phyloP scores from a whole-genome alignment of 768 basidiomycete genomes.

The Boletus rufocinnamomeus region DNA sequence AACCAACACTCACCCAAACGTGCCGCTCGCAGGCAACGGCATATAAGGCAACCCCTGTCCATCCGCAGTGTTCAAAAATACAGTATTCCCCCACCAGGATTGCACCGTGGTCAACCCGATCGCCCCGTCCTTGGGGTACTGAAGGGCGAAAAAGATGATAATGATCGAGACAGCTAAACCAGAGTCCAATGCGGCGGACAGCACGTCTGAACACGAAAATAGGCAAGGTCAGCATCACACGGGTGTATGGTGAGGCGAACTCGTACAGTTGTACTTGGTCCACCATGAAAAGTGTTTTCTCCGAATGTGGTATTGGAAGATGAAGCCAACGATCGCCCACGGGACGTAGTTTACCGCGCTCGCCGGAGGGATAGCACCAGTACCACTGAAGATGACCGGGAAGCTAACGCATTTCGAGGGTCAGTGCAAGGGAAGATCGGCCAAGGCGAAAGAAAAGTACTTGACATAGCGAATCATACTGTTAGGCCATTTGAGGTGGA shows the following conservation, averaged over 20 bases:
- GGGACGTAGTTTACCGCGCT: conserved; percentile 66
- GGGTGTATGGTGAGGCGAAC: not conserved
- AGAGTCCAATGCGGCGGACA: conserved; percentile 73
- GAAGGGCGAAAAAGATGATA: conserved; percentile 60
- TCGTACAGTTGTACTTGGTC: conserved; percentile 53
- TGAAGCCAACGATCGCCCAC: conserved; percentile 64
- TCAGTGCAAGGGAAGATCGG: not conserved
- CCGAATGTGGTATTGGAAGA: conserved; percentile 64
- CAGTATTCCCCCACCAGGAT: conserved; percentile 73
- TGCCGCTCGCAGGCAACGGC: conserved; percentile 15
- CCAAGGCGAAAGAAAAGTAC: conserved; percentile 37
- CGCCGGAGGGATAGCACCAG: conserved; percentile 64
- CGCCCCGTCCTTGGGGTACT: conserved; percentile 61
- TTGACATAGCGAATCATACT: conserved; percentile 63
- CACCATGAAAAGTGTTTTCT: conserved; percentile 66
- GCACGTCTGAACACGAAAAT: conserved; percentile 43
- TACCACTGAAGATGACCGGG: conserved; percentile 56
- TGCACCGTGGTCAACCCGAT: conserved; percentile 58
- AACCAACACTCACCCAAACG: conserved; percentile 30
- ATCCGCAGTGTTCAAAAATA: conserved; percentile 29
- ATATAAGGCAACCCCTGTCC: conserved; percentile 13
- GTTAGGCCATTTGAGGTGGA: conserved; percentile 62
- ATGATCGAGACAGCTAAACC: conserved; percentile 62
- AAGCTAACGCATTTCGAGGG: conserved; percentile 30
- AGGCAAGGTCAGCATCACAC: conserved; percentile 19